Conservation (phyloP, 352 stramenopile species). For the Peronospora destructor region DNA sequence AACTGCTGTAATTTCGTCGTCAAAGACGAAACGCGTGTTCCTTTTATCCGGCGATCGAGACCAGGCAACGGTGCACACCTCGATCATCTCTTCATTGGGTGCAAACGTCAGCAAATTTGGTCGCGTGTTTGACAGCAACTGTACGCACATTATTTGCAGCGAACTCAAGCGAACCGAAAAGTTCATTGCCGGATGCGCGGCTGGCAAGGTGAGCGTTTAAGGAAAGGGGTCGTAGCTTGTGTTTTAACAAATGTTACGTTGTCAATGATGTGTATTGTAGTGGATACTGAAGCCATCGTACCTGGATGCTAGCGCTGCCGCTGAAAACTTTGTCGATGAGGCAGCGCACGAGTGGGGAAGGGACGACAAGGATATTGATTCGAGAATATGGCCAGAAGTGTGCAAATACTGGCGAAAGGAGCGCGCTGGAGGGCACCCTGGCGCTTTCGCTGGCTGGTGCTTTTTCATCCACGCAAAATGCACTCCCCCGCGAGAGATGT, state of each 20-base stretch:
- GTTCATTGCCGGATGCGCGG: constrained; percentile 72
- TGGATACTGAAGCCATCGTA: constrained; percentile 86
- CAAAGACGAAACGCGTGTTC: constrained; percentile 37
- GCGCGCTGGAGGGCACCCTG: constrained; percentile 34
- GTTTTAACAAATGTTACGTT: constrained; percentile 5
- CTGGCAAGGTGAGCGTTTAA: constrained; percentile 56
- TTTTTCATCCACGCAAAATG: constrained; percentile 75
- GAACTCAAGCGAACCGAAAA: constrained; percentile 85
- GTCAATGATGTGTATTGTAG: constrained; percentile 24
- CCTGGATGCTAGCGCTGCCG: constrained; percentile 50
- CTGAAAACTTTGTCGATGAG: constrained; percentile 71
- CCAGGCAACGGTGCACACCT: constrained; percentile 65
- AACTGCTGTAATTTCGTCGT: constrained; percentile 7
- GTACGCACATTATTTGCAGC: constrained; percentile 84
- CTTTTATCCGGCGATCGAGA: constrained; percentile 70
- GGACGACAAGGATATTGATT: constrained; percentile 63
- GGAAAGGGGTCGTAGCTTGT: background rate
- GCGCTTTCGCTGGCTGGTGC: constrained; percentile 58
- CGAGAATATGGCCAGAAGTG: constrained; percentile 61
- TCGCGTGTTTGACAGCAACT: constrained; percentile 57
- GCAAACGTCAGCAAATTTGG: constrained; percentile 56
- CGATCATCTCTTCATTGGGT: constrained; percentile 62
- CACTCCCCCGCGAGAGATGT: constrained; percentile 74
- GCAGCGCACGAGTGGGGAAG: constrained; percentile 62
- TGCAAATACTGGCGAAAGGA: constrained; percentile 61